Conservation (phyloP, 179 eudicot genomes). For the Nepenthes alata region DNA sequence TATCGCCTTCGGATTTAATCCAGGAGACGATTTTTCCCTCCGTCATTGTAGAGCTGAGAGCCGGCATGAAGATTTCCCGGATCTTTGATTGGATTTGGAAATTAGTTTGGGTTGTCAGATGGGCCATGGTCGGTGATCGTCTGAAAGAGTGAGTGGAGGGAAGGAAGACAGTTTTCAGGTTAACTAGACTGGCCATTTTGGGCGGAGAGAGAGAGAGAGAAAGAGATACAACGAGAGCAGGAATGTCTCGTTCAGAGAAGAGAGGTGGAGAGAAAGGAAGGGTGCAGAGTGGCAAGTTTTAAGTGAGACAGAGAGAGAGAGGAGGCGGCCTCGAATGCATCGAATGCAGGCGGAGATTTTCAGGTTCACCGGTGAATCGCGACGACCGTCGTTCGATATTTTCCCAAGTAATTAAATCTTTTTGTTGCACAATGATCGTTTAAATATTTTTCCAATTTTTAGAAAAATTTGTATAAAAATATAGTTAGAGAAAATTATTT, state of each 20-base stretch:
- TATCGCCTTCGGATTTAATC: slow-evolving; percentile 86
- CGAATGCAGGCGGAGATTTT: too few species aligned
- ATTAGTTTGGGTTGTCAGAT: slow-evolving; percentile 6
- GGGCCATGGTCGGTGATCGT: slow-evolving; percentile 8
- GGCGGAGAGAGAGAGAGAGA: slow-evolving; percentile 9
- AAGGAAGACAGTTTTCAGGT: slow-evolving; percentile 46
- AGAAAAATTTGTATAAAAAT: too few species aligned
- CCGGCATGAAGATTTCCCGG: slow-evolving; percentile 93
- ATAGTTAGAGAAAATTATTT: too few species aligned
- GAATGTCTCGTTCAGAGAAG: background rate
- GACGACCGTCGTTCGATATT: slow-evolving; percentile 24
- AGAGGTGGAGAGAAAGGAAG: background rate
- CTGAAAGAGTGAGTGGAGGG: slow-evolving; percentile 23
- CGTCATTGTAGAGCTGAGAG: slow-evolving; percentile 87
- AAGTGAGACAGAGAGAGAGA: slow-evolving; percentile 3
- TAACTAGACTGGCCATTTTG: slow-evolving; percentile 42
- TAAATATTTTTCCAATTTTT: too few species aligned
- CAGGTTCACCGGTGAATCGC: too few species aligned
- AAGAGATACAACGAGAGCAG: too few species aligned
- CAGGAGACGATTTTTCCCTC: slow-evolving; percentile 91
- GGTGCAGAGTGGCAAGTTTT: background rate
- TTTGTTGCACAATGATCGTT: too few species aligned
- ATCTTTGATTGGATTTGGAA: slow-evolving; percentile 35
- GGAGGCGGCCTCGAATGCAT: slow-evolving; percentile 38
- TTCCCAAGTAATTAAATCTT: too few species aligned